Percentiles rank a stretch among this genome's conserved stretches.
Conservation (phyloP, 352 stramenopile genomes). For the Pythium phragmitis region DNA sequence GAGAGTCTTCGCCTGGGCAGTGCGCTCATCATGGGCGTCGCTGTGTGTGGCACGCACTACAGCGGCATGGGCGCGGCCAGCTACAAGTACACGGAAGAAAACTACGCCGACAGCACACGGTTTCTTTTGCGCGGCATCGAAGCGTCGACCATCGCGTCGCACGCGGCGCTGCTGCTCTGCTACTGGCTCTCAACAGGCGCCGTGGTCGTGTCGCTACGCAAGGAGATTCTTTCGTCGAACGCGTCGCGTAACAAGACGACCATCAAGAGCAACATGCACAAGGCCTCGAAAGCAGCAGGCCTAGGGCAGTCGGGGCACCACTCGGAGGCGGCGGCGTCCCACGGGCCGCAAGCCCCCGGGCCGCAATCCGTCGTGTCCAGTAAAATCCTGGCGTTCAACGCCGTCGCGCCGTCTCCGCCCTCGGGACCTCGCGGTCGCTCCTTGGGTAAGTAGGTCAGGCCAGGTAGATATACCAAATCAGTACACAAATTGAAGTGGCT, state of each 20-base stretch:
- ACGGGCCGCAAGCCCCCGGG: background rate
- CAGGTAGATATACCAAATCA: too few species aligned
- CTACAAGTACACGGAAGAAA: constrained; percentile 48
- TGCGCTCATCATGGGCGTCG: constrained; percentile 67
- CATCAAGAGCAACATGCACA: constrained; percentile 14
- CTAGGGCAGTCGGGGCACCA: constrained; percentile 1
- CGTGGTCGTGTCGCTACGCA: constrained; percentile 26
- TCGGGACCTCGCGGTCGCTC: background rate
- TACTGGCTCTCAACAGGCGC: constrained; percentile 50
- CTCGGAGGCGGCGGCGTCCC: constrained; percentile 5
- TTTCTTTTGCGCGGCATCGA: constrained; percentile 38
- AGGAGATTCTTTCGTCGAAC: constrained; percentile 16
- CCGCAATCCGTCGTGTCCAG: background rate
- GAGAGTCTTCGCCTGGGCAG: constrained; percentile 55
- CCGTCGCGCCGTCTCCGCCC: constrained; percentile 7
- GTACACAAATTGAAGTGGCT: too few species aligned
- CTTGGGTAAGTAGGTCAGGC: background rate
- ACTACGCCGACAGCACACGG: constrained; percentile 27
- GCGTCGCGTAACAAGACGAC: constrained; percentile 8
- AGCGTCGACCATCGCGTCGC: constrained; percentile 42
- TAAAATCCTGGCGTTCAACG: constrained; percentile 10
- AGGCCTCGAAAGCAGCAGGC: constrained; percentile 12
- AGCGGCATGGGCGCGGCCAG: constrained; percentile 52
- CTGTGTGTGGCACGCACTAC: constrained; percentile 73
- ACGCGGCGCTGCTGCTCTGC: constrained; percentile 52